These are phyloP conservation scores for Lentinus polychrous DNA, from an alignment of 1,284 basidiomycete species.

Conservation along the genomic window DNA sequence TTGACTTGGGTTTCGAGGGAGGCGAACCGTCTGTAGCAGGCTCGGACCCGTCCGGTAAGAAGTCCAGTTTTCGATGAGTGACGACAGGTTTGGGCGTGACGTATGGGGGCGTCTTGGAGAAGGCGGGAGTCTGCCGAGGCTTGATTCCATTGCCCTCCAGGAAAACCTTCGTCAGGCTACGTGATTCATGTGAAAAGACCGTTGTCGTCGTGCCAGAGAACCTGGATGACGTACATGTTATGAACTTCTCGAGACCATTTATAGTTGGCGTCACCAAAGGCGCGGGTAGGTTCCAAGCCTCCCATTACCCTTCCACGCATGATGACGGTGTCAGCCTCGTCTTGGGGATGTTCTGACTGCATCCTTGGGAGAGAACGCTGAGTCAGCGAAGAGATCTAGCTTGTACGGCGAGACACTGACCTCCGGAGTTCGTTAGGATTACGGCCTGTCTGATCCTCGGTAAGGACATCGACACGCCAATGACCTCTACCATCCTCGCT, in stretches of 20 bases:
- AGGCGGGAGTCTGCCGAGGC: constrained; percentile 52
- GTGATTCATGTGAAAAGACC: constrained; percentile 2
- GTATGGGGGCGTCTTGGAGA: constrained; percentile 88
- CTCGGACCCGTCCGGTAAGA: constrained; percentile 27
- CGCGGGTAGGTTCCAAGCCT: constrained; percentile 89
- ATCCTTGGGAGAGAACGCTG: constrained; percentile 45
- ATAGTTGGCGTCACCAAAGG: constrained; percentile 94
- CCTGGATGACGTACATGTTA: constrained; percentile 47
- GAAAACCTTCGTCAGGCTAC: constrained; percentile 67
- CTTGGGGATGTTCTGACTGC: constrained; percentile 81
- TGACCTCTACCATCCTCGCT: constrained; percentile 48
- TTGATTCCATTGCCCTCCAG: constrained; percentile 54
- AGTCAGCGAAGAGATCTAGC: neutral
- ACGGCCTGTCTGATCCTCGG: constrained; percentile 92
- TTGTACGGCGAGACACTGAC: constrained; percentile 28
- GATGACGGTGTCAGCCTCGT: constrained; percentile 80
- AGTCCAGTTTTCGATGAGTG: constrained; percentile 66
- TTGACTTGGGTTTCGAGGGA: constrained; percentile 18
- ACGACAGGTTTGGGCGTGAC: constrained; percentile 89
- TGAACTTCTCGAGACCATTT: constrained; percentile 79
- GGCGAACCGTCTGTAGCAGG: constrained; percentile 11
- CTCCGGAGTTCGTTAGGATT: constrained; percentile 78
- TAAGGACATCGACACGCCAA: constrained; percentile 90
- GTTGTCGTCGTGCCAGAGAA: neutral
- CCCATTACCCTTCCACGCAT: constrained; percentile 85